Base-by-base conservation (phyloP, 495 filamentous ascomycete genomes). In the Penicillium lividum region DNA sequence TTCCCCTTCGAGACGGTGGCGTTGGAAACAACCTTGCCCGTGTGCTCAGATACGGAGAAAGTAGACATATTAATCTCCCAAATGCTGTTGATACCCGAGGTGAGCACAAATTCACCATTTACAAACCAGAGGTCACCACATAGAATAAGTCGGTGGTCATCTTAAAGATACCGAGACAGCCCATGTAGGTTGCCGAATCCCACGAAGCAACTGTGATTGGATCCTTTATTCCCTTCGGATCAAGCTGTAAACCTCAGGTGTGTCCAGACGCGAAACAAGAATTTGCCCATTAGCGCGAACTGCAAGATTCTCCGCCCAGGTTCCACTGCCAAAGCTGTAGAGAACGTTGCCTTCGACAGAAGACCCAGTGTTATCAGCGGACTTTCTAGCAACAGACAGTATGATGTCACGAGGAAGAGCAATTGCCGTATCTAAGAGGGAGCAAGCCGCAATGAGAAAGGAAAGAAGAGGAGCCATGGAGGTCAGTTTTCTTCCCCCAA, bases 201-300 rank as follows among this genome's bases (percentile, higher is more conserved):
- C 48, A 51, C 6, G 48, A 51, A 34, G 48, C 48, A 18, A 51
- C 13, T n/a, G 48, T 51, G 48, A 51, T 51, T 15, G 48, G 48
- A 3, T 33, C 48, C 7, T 28, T 30, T 1, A 51, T 9, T 7
- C 48, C 48, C 29, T 7, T n/a, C 0, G 29, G 48, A 28, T 51
- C 48, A 8, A 51, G 48, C 30, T 31, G 30, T 3, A 51, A n/a
- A 51, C 48, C 48, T 51, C 48, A 18, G 48, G 48, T 9, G 30
- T 34, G 48, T 51, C 48, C n/a, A 51, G 29, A 10, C 48, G 48
- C 9, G 48, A 51, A 5, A 51, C 5, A 51, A 51, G 48, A 7
- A 51, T 51, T 9, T 51, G 28, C 5, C 48, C 48, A 51, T 51
- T 51, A 5, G 48, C 48, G n/a, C 48, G 48, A 7, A 51, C n/a